These are phyloP conservation scores for Colletotrichum sp. DNA, from an alignment of 2,329 filamentous ascomycete genomes.

Conservation along the genomic window DNA sequence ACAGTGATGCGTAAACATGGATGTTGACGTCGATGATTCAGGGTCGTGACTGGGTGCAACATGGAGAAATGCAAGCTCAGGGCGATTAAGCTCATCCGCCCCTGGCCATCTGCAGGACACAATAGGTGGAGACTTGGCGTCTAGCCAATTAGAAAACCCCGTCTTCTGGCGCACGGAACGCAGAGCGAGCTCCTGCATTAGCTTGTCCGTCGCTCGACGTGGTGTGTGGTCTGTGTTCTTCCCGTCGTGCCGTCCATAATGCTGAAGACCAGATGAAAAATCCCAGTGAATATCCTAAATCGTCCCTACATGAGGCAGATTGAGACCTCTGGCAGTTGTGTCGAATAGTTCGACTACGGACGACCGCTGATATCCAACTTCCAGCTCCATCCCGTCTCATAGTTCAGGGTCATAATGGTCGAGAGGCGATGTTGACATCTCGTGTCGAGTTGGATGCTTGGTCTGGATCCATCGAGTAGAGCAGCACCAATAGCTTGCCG, in stretches of 20 bases:
- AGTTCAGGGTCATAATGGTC: not conserved
- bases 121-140: not conserved
- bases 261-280: not conserved
- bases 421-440: not conserved
- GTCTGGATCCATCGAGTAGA: not conserved
- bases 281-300: too few relatives aligned
- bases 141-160: not conserved
- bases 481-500: not conserved
- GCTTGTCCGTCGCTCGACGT: not conserved
- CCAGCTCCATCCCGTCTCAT: not conserved
- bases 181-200: conserved; percentile 9
- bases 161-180: not conserved
- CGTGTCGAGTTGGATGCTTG: not conserved
- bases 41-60: not conserved
- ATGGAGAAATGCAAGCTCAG: not conserved
- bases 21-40: not conserved
- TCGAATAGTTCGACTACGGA: not conserved
- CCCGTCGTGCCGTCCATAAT: not conserved
- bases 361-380: not conserved
- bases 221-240: not conserved
- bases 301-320: not conserved
- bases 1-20: not conserved
- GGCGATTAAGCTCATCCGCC: conserved; percentile 10
- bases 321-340: not conserved
- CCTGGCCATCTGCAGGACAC: not conserved